These are phyloP conservation scores for Pichia insulana DNA, from an alignment of 805 yeast species.

Conservation along the genomic window DNA sequence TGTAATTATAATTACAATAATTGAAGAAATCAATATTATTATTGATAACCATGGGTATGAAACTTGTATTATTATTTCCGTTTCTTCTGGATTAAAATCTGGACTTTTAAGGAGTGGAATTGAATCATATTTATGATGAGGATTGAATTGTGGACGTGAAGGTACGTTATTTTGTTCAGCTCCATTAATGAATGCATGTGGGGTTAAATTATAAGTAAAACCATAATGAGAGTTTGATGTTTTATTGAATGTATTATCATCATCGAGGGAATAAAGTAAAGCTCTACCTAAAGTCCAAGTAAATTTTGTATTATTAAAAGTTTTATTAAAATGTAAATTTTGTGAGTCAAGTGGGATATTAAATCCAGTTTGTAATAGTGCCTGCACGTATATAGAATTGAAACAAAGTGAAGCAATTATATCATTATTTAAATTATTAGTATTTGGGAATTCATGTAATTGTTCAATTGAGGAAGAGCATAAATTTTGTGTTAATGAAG, in stretches of 20 bases:
- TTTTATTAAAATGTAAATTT: slow-evolving; percentile 39
- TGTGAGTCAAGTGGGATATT: slow-evolving; percentile 46
- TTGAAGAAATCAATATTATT: not conserved
- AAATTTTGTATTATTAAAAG: slow-evolving; percentile 70
- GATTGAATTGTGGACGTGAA: not conserved
- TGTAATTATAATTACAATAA: too few relatives aligned
- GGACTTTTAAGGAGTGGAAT: not conserved
- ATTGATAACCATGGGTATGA: not conserved
- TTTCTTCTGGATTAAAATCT: not conserved
- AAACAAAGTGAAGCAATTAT: slow-evolving; percentile 51
- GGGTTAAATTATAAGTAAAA: not conserved
- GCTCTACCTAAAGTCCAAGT: slow-evolving; percentile 93
- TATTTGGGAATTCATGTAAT: slow-evolving; percentile 8
- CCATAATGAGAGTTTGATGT: slow-evolving; percentile 18
- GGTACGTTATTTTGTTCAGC: not conserved
- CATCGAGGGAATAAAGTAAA: slow-evolving; percentile 43
- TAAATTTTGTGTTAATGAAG: slow-evolving; percentile 19
- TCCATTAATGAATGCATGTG: not conserved
- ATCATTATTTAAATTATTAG: slow-evolving; percentile 27
- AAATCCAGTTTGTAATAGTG: slow-evolving; percentile 49
- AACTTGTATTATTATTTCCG: not conserved
- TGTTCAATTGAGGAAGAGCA: slow-evolving; percentile 35
- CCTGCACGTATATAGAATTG: slow-evolving; percentile 50
- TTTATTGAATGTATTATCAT: too few relatives aligned
- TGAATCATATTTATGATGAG: not conserved